phyloP scores from a whole-genome alignment of 2,329 filamentous ascomycete genomes.

The Pleoardoris graminearum region DNA sequence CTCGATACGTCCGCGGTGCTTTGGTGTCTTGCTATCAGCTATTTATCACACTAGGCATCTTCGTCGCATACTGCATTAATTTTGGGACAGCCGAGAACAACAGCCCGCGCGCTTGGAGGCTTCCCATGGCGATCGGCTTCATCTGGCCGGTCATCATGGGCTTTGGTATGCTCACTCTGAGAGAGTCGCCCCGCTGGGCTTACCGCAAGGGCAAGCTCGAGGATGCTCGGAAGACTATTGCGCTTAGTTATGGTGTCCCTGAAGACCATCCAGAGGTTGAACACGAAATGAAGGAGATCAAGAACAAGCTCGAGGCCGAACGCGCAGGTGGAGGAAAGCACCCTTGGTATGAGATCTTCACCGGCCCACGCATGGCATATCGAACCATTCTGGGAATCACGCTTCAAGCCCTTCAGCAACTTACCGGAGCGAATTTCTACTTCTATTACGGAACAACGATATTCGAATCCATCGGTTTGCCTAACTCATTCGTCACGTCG shows the following conservation, averaged over 20 bases:
- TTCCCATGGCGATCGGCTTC: conserved; percentile 64
- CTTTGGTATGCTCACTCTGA: conserved; percentile 58
- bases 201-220: conserved; percentile 60
- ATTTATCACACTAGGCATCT: conserved; percentile 71
- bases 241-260: conserved; percentile 59
- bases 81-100: conserved; percentile 59
- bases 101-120: conserved; percentile 62
- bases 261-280: conserved; percentile 59
- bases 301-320: conserved; percentile 59
- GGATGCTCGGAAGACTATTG: conserved; percentile 55
- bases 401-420: conserved; percentile 68
- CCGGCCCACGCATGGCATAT: conserved; percentile 68
- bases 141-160: conserved; percentile 60
- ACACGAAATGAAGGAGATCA: conserved; percentile 59
- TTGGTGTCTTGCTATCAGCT: conserved; percentile 68
- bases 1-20: conserved; percentile 65
- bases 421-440: conserved; percentile 71
- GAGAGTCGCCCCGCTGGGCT: conserved; percentile 61
- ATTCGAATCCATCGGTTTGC: conserved; percentile 47
- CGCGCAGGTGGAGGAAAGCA: conserved; percentile 42
- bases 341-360: conserved; percentile 62
- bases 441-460: conserved; percentile 59
- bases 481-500: conserved; percentile 51
- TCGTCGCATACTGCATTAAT: conserved; percentile 56
- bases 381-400: conserved; percentile 64